phyloP scores from a whole-genome alignment of 768 basidiomycete species.

The Auricularia heimuer region DNA sequence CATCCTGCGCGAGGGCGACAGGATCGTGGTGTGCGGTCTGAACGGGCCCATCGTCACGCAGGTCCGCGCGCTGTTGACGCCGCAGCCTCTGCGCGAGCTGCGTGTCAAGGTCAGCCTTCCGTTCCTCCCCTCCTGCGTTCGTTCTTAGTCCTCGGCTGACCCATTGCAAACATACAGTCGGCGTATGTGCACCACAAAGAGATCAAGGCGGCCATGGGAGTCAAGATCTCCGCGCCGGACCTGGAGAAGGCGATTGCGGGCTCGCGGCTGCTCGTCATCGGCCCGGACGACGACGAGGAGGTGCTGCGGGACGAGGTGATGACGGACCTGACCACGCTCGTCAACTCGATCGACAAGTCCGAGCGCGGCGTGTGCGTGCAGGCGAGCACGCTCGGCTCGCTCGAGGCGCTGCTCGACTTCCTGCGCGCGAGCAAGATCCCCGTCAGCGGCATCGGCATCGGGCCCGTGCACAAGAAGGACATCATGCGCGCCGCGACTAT shows the following conservation, averaged over 20 bases:
- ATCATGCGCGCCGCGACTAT: conserved; percentile 87
- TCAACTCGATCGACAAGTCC: conserved; percentile 86
- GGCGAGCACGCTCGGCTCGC: conserved; percentile 90
- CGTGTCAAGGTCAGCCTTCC: conserved; percentile 69
- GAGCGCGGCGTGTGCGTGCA: conserved; percentile 98
- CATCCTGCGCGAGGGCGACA: conserved; percentile 82
- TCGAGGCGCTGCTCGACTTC: conserved; percentile 95
- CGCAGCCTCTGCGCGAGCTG: conserved; percentile 90
- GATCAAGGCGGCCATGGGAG: conserved; percentile 92
- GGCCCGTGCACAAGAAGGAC: conserved; percentile 92
- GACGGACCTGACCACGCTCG: conserved; percentile 83
- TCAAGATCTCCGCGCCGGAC: conserved; percentile 91
- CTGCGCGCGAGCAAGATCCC: conserved; percentile 92
- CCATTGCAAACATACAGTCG: conserved; percentile 40
- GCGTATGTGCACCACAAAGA: conserved; percentile 95
- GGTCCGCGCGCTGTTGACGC: conserved; percentile 86
- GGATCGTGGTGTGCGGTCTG: conserved; percentile 90
- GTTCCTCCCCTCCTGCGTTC: conserved; percentile 6
- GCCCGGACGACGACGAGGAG: conserved; percentile 95
- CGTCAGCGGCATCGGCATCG: conserved; percentile 94
- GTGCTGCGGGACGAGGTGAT: conserved; percentile 91
- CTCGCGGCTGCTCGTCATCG: conserved; percentile 82
- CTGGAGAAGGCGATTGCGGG: conserved; percentile 98
- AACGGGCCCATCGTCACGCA: conserved; percentile 97
- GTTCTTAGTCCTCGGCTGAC: background rate